Base-by-base conservation (phyloP, 345 rosid species). In the Boechera stricta region DNA sequence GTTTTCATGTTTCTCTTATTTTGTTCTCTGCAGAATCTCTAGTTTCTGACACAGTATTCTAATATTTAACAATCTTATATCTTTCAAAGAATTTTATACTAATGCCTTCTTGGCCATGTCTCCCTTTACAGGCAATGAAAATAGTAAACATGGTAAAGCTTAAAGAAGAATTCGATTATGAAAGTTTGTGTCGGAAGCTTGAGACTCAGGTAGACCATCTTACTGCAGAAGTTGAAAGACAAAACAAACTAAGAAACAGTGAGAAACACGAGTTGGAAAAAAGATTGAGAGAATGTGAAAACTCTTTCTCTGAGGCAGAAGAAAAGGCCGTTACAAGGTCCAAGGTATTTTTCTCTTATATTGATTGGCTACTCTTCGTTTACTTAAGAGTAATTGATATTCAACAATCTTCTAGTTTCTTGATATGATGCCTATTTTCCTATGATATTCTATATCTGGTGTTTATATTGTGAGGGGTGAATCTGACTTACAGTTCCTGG, bases 81-180 rank as follows among this genome's bases (percentile, higher is more conserved):
- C 60, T 39, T 39, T 54, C 59, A 55, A 39, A 55, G 24, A 26
- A 18, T n/a, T 36, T 45, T 36, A 13, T 39, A 21, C 15, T 63
- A 15, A 45, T n/a, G 76, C 32, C 56, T 45, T 61, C 15, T 31
- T 85, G 68, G 68, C 42, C 3, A 18, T 26, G 44, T 64, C 24
- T 67, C 77, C 49, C 56, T 69, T 82, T 80, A 80, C 90, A 94
- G 98, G 98, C 98, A 28, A 91, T 91, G 97, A 94, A 90, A 83
- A 82, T 94, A 65, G 93, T 91, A n/a, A 94, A 94, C 80, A 80
- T 85, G 92, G 83, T 90, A 66, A 94, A 91, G 86, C 92, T 91
- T 78, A 94, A 87, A 84, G 97, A 91, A 83, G 98, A 94, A 84
- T 88, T 87, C 77, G 98, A 94, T 71, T 94, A 91, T 69, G 96